Evolutionary conservation across 2,329 filamentous ascomycete genomes (phyloP), one percentile per base, ranked within the genome.

Genomic region (Periconia sp.): DNA sequence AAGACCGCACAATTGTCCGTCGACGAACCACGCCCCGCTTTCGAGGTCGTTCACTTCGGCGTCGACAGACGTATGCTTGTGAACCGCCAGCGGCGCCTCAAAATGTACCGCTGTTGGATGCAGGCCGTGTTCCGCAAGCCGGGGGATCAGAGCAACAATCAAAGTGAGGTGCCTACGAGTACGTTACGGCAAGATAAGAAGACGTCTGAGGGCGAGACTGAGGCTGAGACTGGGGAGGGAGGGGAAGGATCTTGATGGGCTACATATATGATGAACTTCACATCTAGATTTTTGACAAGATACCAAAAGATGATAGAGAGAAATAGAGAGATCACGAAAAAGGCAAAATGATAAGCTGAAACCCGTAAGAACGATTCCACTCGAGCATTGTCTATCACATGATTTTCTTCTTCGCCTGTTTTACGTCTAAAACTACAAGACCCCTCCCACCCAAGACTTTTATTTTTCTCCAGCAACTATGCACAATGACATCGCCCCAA

Each of bases 51-150:
- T 52, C 85, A 94, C 45, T 82, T 97, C 35, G 94, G 88, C 23
- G 83, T 93, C 51, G 94, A 99, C 72, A 86, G 91, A 60, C 86
- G 94, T 55, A 82, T 99, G 79, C 82, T 99, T 51, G 91, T 99
- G 52, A 99, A 99, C 73, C 85, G 94, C 60, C 90, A 92, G 50
- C 85, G 88, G 67, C 89, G 92, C 76, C 80, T 96, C 46, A 99
- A 97, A 77, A 99, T 99, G 94, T 97, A 97, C 75, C 86, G 94
- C 56, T 97, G 93, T 79, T 99, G 94, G 92, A 85, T 95, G 72
- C 91, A 95, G 74, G 91, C 89, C 30, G 85, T 86, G 3, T 95
- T 94, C 73, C 85, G 81, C 66, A 93, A 92, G 77, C 71, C 76
- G 10, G 69, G 70, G 1, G 30, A 57, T 40, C 59, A 65, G 55